A percentile compares a stretch with the other conserved stretches of the same genome.
phyloP scores from a whole-genome alignment of 2,329 filamentous ascomycete species.

The Sodiomyces alkalinus region DNA sequence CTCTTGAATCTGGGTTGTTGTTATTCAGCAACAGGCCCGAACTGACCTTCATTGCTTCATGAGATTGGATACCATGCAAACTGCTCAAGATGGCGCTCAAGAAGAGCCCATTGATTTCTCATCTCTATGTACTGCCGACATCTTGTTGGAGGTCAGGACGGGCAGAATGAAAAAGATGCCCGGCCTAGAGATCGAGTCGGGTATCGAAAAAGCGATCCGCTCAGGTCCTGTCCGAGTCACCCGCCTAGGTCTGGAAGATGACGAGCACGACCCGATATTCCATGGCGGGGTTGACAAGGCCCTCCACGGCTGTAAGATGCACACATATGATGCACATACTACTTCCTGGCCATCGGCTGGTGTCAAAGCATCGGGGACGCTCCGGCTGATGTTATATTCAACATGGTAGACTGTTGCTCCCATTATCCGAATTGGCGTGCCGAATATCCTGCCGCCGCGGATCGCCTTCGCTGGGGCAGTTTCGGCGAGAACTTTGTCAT shows the following conservation, averaged over 20 bases:
- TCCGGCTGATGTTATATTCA: too few relatives aligned
- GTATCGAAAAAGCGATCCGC: constrained; percentile 38
- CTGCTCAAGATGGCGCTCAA: too few relatives aligned
- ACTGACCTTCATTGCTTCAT: too few relatives aligned
- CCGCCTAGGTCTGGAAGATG: constrained; percentile 35
- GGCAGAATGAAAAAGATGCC: constrained; percentile 40
- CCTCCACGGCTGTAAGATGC: constrained; percentile 35
- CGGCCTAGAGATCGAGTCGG: constrained; percentile 33
- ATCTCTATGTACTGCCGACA: constrained; percentile 29
- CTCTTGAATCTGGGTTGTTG: too few relatives aligned
- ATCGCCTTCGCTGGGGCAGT: constrained; percentile 38
- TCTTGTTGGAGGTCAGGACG: constrained; percentile 39
- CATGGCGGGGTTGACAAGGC: constrained; percentile 51
- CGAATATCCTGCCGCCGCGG: constrained; percentile 34
- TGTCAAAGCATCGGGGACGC: constrained; percentile 1
- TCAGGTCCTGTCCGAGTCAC: constrained; percentile 28
- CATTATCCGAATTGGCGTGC: constrained; percentile 41
- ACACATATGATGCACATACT: neutral
- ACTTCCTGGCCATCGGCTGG: neutral
- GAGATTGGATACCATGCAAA: too few relatives aligned
- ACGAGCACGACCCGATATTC: constrained; percentile 46
- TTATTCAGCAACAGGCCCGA: too few relatives aligned
- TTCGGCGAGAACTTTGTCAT: constrained; percentile 53
- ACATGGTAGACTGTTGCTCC: constrained; percentile 42
- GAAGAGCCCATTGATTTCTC: too few relatives aligned